Base-by-base conservation (phyloP, 1,139 yeast species). In the Pichia sp. region DNA sequence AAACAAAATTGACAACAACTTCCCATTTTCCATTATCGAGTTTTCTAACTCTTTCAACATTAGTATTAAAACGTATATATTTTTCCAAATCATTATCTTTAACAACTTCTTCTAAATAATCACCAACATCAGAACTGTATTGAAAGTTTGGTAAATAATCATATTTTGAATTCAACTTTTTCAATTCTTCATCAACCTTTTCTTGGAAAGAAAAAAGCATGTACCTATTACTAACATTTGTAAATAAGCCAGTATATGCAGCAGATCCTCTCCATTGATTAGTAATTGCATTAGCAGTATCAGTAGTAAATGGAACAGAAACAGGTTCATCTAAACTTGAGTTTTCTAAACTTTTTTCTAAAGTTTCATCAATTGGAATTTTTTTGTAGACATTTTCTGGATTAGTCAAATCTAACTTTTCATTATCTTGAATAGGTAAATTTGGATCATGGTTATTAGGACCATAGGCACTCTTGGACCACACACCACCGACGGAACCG, bases 151-250 rank as follows among this genome's bases (percentile, higher is more conserved):
- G 37, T 56, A 56, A 37, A 65, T 68, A 5, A 68, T 57, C 47
- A 69, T 56, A 48, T 69, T 68, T 14, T 72, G 61, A 68, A 54
- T 49, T 69, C 50, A 48, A 69, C 63, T 11, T 74, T 59, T 65
- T 25, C 5, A 42, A 20, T 18, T 39, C 40, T 9, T 38, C 28
- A 13, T 49, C 42, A 7, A 31, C 15, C 19, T 24, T 38, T 19
- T 43, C 48, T 22, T 52, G 42, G 35, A 45, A 68, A 5, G 75
- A 68, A 48, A 66, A 72, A 34, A 72, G 53, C 40, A 72, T 62
- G 45, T 69, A 69, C 38, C 71, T 51, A 19, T 66, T 48, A 1
- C 77, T 72, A 32, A 73, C 70, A 49, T 73, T 73, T 31, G 76
- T 69, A 55, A 64, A 72, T 19, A 73, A 57, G 28, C 64, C 63